These are phyloP conservation scores for Neurospora sp. DNA, from an alignment of 2,329 filamentous ascomycete genomes.

Conservation along the genomic window DNA sequence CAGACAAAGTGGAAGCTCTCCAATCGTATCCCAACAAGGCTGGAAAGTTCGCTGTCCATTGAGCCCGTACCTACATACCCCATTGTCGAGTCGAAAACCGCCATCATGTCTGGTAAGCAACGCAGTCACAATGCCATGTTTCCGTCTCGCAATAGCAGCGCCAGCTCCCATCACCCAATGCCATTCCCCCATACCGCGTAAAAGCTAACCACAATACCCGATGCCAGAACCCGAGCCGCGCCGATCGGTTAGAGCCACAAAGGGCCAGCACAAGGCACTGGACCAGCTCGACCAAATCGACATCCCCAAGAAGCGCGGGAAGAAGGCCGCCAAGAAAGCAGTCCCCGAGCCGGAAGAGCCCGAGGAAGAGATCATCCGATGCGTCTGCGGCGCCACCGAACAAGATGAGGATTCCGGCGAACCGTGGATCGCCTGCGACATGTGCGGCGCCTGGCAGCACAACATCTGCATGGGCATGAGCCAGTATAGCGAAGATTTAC, in stretches of 20 bases:
- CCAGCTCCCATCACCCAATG: no score
- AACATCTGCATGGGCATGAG: constrained; percentile 88
- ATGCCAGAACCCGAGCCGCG: constrained; percentile 62
- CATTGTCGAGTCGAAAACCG: background rate
- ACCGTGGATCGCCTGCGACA: constrained; percentile 93
- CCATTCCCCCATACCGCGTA: no score
- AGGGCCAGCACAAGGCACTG: constrained; percentile 89
- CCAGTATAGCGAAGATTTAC: constrained; percentile 66
- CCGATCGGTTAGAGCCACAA: constrained; percentile 90
- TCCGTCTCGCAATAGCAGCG: constrained; percentile 1
- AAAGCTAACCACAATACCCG: constrained; percentile 12
- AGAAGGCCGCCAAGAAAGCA: constrained; percentile 47
- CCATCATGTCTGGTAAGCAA: constrained; percentile 21
- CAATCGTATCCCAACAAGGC: background rate
- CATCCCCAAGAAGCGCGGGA: constrained; percentile 40
- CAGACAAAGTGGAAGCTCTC: background rate
- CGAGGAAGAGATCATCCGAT: constrained; percentile 74
- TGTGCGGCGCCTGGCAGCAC: constrained; percentile 91
- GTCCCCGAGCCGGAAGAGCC: constrained; percentile 44
- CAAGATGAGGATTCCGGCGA: constrained; percentile 79
- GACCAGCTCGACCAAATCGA: constrained; percentile 60
- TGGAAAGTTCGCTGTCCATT: constrained; percentile 6
- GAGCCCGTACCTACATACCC: constrained; percentile 4
- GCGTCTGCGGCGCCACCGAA: constrained; percentile 81
- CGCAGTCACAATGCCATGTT: constrained; percentile 6